Evolutionary conservation across 106 monocot species (phyloP).

Genomic region (Dendrobium officinale): DNA sequence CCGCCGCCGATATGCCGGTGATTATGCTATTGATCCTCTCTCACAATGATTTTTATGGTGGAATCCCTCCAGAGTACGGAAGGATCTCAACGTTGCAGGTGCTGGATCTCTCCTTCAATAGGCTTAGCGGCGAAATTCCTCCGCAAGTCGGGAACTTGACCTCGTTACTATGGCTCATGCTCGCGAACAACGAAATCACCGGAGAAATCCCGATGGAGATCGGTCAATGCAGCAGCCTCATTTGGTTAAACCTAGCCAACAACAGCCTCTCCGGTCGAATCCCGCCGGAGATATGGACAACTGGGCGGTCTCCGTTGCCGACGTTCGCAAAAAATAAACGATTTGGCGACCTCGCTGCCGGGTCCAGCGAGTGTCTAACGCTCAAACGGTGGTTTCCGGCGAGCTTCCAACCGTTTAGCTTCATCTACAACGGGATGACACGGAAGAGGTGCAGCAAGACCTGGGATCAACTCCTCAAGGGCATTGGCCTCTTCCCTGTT

Average conservation of each 20-base stretch:
- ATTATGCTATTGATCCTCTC: constrained; percentile 54
- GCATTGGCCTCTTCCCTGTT: constrained; percentile 41
- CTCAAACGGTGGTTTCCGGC: constrained; percentile 72
- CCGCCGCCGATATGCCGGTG: constrained; percentile 23
- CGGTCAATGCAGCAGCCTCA: constrained; percentile 63
- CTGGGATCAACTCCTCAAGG: constrained; percentile 50
- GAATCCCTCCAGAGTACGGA: constrained; percentile 47
- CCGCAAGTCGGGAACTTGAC: constrained; percentile 49
- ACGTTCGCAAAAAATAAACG: constrained; percentile 51
- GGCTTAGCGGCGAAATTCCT: constrained; percentile 57
- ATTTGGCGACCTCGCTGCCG: neutral
- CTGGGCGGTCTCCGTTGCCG: constrained; percentile 38
- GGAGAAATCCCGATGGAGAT: constrained; percentile 76
- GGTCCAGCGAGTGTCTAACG: constrained; percentile 63
- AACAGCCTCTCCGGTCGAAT: constrained; percentile 51
- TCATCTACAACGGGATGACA: constrained; percentile 54
- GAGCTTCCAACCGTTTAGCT: constrained; percentile 63
- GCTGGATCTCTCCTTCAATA: constrained; percentile 66
- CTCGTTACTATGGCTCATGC: constrained; percentile 71
- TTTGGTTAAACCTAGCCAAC: constrained; percentile 74
- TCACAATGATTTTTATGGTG: constrained; percentile 50
- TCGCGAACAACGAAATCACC: constrained; percentile 45
- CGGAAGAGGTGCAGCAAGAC: constrained; percentile 36
- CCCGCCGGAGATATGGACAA: constrained; percentile 32
- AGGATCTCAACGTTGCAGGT: constrained; percentile 35